phyloP scores from a whole-genome alignment of 768 basidiomycete species.

The Calocybe gangraenosa region DNA sequence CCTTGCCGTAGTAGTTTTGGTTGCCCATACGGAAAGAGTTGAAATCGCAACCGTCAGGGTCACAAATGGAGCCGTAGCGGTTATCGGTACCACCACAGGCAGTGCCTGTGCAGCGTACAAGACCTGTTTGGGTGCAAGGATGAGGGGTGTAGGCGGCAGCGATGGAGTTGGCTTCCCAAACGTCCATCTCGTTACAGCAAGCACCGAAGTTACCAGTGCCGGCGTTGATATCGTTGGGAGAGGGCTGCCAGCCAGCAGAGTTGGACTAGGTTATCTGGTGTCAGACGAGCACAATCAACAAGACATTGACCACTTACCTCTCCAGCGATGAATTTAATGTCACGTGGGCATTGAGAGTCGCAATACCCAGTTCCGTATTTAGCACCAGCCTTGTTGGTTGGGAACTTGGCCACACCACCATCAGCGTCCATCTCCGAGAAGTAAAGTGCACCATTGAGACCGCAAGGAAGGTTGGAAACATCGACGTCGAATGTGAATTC shows the following conservation, averaged over 20 bases:
- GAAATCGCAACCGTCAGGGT: constrained; percentile 57
- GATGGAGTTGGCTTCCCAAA: constrained; percentile 54
- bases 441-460: constrained; percentile 60
- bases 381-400: constrained; percentile 50
- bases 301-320: too few relatives aligned
- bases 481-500: neutral
- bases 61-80: constrained; percentile 43
- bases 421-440: constrained; percentile 57
- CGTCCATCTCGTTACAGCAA: constrained; percentile 57
- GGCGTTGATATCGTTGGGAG: constrained; percentile 36
- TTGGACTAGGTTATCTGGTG: too few relatives aligned
- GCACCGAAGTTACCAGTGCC: constrained; percentile 42
- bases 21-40: constrained; percentile 50
- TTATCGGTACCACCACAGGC: constrained; percentile 30
- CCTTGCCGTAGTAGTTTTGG: constrained; percentile 41
- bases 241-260: constrained; percentile 34
- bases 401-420: constrained; percentile 43
- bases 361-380: constrained; percentile 62
- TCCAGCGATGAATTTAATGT: constrained; percentile 62
- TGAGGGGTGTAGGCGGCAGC: constrained; percentile 50
- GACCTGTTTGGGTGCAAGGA: constrained; percentile 36
- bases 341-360: constrained; percentile 59
- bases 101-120: constrained; percentile 36
- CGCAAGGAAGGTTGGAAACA: constrained; percentile 36
- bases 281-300: too few relatives aligned